A percentile compares a stretch with the other conserved stretches of the same genome.
Conservation (phyloP, 2,329 filamentous ascomycete species). For the Phialocephala subalpina region DNA sequence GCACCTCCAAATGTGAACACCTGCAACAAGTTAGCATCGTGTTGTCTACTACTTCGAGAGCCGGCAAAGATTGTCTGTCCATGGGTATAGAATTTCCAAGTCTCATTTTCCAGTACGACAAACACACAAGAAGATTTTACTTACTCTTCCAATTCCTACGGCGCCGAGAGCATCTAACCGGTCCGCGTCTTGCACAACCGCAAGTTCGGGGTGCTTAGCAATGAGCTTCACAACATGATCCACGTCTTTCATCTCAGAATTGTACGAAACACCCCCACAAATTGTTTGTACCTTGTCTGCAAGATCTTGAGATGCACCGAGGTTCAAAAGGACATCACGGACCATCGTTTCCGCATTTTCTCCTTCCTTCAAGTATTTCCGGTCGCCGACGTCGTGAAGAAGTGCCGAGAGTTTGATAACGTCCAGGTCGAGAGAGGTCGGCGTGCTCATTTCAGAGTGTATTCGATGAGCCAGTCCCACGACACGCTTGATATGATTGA, state of each 20-base stretch:
- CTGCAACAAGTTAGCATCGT: slow-evolving; percentile 73
- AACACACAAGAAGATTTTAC: neutral
- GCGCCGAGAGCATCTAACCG: slow-evolving; percentile 90
- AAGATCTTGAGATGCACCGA: slow-evolving; percentile 64
- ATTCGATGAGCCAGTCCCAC: slow-evolving; percentile 64
- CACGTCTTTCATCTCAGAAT: slow-evolving; percentile 73
- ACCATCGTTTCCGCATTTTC: slow-evolving; percentile 65
- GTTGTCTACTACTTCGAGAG: no score
- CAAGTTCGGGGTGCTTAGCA: slow-evolving; percentile 74
- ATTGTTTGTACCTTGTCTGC: slow-evolving; percentile 75
- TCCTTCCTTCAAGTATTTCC: slow-evolving; percentile 70
- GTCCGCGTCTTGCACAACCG: slow-evolving; percentile 91
- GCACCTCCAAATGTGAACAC: slow-evolving; percentile 80
- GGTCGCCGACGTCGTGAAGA: slow-evolving; percentile 84
- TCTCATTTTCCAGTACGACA: no score
- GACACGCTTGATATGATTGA: slow-evolving; percentile 82
- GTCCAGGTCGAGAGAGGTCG: slow-evolving; percentile 55
- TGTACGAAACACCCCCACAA: slow-evolving; percentile 81
- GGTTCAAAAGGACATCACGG: slow-evolving; percentile 59
- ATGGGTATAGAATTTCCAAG: no score
- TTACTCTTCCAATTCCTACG: slow-evolving; percentile 34
- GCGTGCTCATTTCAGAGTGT: slow-evolving; percentile 55
- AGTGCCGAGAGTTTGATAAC: slow-evolving; percentile 75
- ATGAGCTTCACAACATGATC: slow-evolving; percentile 67
- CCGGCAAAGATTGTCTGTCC: no score